These are phyloP conservation scores for Thielaviopsis musarum DNA, from an alignment of 2,329 filamentous ascomycete genomes.

Conservation along the genomic window DNA sequence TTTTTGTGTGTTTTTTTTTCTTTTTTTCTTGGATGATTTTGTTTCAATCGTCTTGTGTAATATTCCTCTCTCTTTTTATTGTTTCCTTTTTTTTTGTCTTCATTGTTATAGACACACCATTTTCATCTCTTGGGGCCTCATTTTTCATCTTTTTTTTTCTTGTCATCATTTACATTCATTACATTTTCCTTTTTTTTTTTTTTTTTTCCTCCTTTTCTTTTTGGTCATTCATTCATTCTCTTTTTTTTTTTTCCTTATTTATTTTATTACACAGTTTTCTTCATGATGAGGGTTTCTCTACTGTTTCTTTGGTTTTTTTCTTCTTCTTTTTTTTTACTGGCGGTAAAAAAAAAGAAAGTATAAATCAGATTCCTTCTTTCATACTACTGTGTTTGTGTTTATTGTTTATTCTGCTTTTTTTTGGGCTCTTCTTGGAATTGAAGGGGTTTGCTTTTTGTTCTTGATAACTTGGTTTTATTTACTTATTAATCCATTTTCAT, in stretches of 20 bases:
- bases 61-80: background rate
- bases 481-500: background rate
- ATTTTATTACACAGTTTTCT: slow-evolving; percentile 1
- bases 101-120: background rate
- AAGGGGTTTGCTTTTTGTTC: no score
- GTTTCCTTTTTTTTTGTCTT: slow-evolving; percentile 1
- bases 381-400: background rate
- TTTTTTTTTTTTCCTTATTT: slow-evolving; percentile 3
- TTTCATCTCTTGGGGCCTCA: background rate
- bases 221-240: slow-evolving; percentile 1
- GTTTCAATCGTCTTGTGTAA: background rate
- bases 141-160: background rate
- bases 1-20: background rate
- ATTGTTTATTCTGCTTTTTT: background rate
- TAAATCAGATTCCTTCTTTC: background rate
- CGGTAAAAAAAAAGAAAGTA: background rate
- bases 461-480: background rate
- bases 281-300: background rate
- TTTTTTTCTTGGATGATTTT: background rate
- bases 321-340: background rate
- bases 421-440: background rate
- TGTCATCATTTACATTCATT: slow-evolving; percentile 10
- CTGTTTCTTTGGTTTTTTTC: background rate
- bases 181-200: slow-evolving; percentile 5
- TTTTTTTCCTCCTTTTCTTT: background rate